These are phyloP conservation scores for Fusarium continuum DNA, from an alignment of 2,329 filamentous ascomycete genomes.

Conservation along the genomic window DNA sequence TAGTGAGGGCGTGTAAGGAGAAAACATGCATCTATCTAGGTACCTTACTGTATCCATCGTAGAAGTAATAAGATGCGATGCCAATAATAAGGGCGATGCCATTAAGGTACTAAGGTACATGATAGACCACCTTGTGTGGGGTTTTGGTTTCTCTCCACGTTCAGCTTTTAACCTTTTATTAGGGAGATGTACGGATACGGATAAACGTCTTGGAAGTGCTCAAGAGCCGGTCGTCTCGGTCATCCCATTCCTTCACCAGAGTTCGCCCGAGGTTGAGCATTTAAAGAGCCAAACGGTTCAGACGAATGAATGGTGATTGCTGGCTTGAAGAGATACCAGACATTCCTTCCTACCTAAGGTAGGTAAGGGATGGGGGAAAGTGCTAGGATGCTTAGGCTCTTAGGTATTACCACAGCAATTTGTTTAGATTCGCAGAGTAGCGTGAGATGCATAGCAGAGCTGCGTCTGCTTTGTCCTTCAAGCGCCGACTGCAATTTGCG, in stretches of 20 bases:
- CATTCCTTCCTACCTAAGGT: neutral
- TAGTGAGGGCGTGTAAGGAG: constrained; percentile 10
- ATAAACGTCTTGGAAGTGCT: neutral
- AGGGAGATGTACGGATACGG: neutral
- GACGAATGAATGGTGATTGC: neutral
- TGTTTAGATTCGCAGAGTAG: neutral
- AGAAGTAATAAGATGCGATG: too few species aligned
- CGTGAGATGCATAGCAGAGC: neutral
- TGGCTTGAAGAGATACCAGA: neutral
- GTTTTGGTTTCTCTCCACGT: neutral
- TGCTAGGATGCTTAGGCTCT: neutral
- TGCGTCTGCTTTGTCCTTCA: neutral
- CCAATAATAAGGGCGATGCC: too few species aligned
- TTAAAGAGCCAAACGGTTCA: neutral
- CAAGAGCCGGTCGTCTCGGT: neutral
- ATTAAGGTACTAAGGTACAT: too few species aligned
- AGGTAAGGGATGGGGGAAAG: neutral
- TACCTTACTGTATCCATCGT: too few species aligned
- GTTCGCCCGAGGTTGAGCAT: neutral
- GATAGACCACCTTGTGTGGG: too few species aligned
- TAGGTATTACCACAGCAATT: too few species aligned
- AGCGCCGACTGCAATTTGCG: neutral
- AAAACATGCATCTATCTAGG: too few species aligned
- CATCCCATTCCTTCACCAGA: neutral
- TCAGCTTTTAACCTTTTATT: neutral